phyloP scores from a whole-genome alignment of 805 yeast genomes.

The Ogataea thermomethanolica region DNA sequence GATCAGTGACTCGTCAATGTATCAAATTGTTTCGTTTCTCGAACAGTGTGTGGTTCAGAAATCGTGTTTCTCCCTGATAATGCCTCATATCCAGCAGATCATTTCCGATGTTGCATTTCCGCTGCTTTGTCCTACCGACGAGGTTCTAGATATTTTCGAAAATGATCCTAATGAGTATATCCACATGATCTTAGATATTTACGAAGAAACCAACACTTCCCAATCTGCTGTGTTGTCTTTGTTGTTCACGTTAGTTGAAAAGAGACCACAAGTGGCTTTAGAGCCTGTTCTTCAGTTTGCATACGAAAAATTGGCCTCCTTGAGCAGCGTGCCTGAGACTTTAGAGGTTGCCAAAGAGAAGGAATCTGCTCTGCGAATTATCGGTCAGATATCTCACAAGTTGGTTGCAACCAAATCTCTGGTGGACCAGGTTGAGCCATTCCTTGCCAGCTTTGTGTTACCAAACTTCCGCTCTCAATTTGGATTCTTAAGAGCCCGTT shows the following conservation, averaged over 20 bases:
- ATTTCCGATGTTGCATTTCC: conserved; percentile 78
- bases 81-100: conserved; percentile 64
- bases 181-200: conserved; percentile 64
- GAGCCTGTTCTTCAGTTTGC: conserved; percentile 61
- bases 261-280: conserved; percentile 58
- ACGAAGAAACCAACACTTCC: conserved; percentile 61
- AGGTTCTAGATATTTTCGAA: conserved; percentile 72
- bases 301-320: conserved; percentile 44
- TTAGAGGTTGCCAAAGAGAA: conserved; percentile 58
- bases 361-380: conserved; percentile 76
- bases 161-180: conserved; percentile 91
- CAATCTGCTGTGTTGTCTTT: conserved; percentile 78
- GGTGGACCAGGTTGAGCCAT: conserved; percentile 63
- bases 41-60: conserved; percentile 58
- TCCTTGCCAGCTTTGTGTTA: conserved; percentile 59
- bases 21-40: conserved; percentile 59
- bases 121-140: conserved; percentile 67
- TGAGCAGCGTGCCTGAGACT: conserved; percentile 35
- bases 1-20: conserved; percentile 65
- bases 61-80: conserved; percentile 63
- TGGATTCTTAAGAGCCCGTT: conserved; percentile 72
- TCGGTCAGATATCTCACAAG: conserved; percentile 68
- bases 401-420: conserved; percentile 55
- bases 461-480: conserved; percentile 64
- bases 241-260: conserved; percentile 65